Evolutionary conservation across 345 rosid species (phyloP).

Genomic region (Iberis pinnata): DNA sequence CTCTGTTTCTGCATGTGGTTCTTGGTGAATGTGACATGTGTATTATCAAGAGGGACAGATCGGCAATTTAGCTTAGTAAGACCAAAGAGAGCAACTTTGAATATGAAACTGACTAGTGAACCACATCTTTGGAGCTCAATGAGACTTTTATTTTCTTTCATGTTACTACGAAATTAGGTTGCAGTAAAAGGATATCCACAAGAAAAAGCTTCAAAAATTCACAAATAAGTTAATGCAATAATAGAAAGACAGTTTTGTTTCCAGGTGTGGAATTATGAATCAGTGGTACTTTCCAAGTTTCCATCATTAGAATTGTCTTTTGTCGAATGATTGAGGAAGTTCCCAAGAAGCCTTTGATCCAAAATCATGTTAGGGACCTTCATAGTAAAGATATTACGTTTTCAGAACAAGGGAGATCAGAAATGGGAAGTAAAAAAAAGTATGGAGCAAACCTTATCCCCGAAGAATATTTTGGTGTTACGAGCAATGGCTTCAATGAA

Average conservation of each 20-base stretch:
- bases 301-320: conserved; percentile 22
- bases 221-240: too few relatives aligned
- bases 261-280: not conserved
- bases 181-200: too few relatives aligned
- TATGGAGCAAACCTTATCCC: conserved; percentile 56
- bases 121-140: too few relatives aligned
- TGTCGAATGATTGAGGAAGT: conserved; percentile 38
- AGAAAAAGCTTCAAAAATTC: too few relatives aligned
- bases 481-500: conserved; percentile 80
- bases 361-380: conserved; percentile 80
- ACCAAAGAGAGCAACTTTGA: too few relatives aligned
- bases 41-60: not conserved
- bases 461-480: conserved; percentile 85
- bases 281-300: conserved; percentile 20
- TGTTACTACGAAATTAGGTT: too few relatives aligned
- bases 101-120: too few relatives aligned
- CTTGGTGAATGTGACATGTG: conserved; percentile 18
- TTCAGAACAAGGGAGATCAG: conserved; percentile 1
- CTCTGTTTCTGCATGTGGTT: conserved; percentile 9
- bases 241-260: not conserved
- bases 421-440: not conserved
- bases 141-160: too few relatives aligned
- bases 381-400: conserved; percentile 5
- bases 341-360: conserved; percentile 85
- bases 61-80: too few relatives aligned